Conservation (phyloP, 129 eudicot species). For the Flaveria linearis region DNA sequence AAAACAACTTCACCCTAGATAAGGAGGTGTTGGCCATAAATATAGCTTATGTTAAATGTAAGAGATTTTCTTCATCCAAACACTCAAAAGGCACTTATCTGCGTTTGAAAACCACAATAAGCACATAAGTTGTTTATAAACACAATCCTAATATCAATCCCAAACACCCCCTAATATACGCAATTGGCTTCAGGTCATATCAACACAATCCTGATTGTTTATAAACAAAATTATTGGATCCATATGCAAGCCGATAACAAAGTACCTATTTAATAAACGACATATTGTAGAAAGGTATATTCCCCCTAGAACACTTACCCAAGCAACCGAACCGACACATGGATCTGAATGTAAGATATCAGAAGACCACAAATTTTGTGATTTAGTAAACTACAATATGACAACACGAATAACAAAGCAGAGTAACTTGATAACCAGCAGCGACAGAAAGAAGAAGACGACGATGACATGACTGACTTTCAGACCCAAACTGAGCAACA, state of each 20-base stretch:
- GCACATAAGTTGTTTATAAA: no score
- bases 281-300: slow-evolving; percentile 7
- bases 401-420: slow-evolving; percentile 60
- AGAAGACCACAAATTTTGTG: slow-evolving; percentile 38
- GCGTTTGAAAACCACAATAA: not conserved
- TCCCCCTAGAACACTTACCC: slow-evolving; percentile 16
- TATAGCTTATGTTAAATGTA: no score
- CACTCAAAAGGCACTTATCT: not conserved
- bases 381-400: slow-evolving; percentile 48
- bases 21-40: no score
- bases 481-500: slow-evolving; percentile 89
- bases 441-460: slow-evolving; percentile 69
- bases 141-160: no score
- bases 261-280: slow-evolving; percentile 14
- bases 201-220: slow-evolving; percentile 22
- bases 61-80: no score
- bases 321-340: slow-evolving; percentile 14
- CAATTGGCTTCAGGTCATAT: not conserved
- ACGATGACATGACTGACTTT: slow-evolving; percentile 83
- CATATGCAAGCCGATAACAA: slow-evolving; percentile 7
- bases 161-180: not conserved
- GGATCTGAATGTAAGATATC: slow-evolving; percentile 33
- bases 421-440: slow-evolving; percentile 55
- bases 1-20: no score
- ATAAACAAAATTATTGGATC: not conserved